Evolutionary conservation across 2,329 filamentous ascomycete species (phyloP).

Genomic region (Proliferodiscus dingleyae): DNA sequence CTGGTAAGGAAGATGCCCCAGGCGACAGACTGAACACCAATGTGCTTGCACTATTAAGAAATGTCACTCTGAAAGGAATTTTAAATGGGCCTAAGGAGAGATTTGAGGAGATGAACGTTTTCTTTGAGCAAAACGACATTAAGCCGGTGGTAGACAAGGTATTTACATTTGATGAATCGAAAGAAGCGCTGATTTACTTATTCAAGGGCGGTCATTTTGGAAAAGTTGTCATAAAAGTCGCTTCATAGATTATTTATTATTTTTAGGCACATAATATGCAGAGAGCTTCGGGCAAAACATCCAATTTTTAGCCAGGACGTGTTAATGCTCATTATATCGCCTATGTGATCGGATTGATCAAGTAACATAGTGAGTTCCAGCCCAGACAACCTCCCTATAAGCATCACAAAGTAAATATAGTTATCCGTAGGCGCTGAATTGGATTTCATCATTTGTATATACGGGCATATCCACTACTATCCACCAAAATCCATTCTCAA

Average conservation of each 20-base stretch:
- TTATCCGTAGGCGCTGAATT: too few species aligned
- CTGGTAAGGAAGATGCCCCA: conserved; percentile 49
- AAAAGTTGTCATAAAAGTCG: conserved; percentile 37
- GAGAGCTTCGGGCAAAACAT: too few species aligned
- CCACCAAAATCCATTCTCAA: conserved; percentile 86
- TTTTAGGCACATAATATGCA: too few species aligned
- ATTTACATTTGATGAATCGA: conserved; percentile 43
- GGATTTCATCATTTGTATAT: background rate
- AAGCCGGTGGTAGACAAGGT: conserved; percentile 44
- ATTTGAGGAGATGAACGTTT: conserved; percentile 49
- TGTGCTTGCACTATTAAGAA: conserved; percentile 43
- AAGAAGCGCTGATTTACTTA: conserved; percentile 43
- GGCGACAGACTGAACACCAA: conserved; percentile 56
- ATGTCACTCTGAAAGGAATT: conserved; percentile 48
- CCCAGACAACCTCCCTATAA: background rate
- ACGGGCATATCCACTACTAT: conserved; percentile 43
- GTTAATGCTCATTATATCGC: too few species aligned
- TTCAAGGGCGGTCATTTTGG: conserved; percentile 45
- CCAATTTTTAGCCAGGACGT: too few species aligned
- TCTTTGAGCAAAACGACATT: conserved; percentile 42
- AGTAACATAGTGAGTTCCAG: too few species aligned
- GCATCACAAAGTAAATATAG: background rate
- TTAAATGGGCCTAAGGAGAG: conserved; percentile 55
- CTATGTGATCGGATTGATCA: too few species aligned
- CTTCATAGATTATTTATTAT: too few species aligned